These are phyloP conservation scores for Psidium friedrichsthalianum DNA, from an alignment of 345 rosid species.

Conservation along the genomic window DNA sequence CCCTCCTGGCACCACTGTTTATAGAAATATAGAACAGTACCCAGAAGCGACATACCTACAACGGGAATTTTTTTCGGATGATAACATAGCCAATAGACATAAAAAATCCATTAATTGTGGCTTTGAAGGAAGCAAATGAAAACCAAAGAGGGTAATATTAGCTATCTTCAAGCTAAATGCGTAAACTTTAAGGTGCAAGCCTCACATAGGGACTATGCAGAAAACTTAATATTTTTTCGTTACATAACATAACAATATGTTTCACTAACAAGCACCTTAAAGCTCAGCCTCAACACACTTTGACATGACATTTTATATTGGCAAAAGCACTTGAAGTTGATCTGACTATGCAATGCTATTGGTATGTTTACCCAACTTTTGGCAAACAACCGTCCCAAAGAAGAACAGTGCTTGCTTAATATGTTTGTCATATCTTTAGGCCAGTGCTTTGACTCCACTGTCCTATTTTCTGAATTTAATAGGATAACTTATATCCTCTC, in stretches of 20 bases:
- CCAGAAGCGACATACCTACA: slow-evolving; percentile 93
- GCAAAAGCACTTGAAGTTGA: neutral
- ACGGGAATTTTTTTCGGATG: too few species aligned
- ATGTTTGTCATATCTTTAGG: neutral
- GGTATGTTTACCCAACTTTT: neutral
- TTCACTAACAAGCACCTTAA: neutral
- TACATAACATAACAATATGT: neutral
- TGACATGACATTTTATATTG: neutral
- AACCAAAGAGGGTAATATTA: neutral
- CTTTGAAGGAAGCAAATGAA: neutral
- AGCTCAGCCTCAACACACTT: neutral
- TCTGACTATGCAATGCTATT: neutral
- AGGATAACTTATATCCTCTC: neutral
- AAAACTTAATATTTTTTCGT: neutral
- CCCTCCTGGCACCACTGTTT: slow-evolving; percentile 97
- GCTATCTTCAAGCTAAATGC: neutral
- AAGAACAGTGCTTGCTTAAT: neutral
- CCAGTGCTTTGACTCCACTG: neutral
- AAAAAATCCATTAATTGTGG: too few species aligned
- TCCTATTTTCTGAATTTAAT: neutral
- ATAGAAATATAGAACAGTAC: slow-evolving; percentile 82
- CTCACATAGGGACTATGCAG: neutral
- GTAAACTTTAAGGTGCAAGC: neutral
- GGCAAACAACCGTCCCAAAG: neutral
- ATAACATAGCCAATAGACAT: too few species aligned